Base-by-base conservation (phyloP, 805 yeast genomes). In the Yueomyces sinensis region DNA sequence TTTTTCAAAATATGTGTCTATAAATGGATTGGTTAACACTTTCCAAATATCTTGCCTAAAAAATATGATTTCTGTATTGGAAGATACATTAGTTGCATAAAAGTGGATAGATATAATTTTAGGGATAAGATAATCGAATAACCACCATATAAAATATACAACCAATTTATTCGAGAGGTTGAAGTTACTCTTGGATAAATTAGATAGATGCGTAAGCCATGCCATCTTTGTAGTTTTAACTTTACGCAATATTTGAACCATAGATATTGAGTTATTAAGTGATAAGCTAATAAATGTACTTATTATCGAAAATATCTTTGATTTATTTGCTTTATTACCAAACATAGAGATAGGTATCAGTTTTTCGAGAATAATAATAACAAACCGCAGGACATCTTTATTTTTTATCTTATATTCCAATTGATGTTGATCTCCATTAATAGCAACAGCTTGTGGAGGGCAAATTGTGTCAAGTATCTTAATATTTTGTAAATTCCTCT, bases 1-100 rank as follows among this genome's bases (percentile, higher is more conserved):
- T 4, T 52, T 50, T 0, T 46, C 43, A 23, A 59, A 52, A 45
- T 79, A 80, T 13, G 37, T 41, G 4, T 52, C 46, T 34, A 65
- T 48, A 59, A 68, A 78, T 1, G 55, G 54, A 11, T 44, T 44
- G 2, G 72, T 59, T 14, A 69, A 53, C 25, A 31, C 30, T 9
- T 43, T 47, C 94, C 94, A 84, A 1, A 60, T 53, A 17, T 57
- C 61, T 35, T 75, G 84, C 14, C 76, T 64, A 45, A 69, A 82
- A 47, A 62, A 82, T 0, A 63, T 35, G 0, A 72, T 38, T 4
- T 56, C 54, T 9, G 49, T 54, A 0, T 60, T 49, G 0, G 64
- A 61, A 9, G 72, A 67, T 1, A 62, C 53, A 32, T 76, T 80
- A 0, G 91, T 76, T 4, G 78, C 75, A 47, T 81, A 76, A 59